Evolutionary conservation across 345 rosid genomes (phyloP).

Genomic region (Arabidopsis suecica): DNA sequence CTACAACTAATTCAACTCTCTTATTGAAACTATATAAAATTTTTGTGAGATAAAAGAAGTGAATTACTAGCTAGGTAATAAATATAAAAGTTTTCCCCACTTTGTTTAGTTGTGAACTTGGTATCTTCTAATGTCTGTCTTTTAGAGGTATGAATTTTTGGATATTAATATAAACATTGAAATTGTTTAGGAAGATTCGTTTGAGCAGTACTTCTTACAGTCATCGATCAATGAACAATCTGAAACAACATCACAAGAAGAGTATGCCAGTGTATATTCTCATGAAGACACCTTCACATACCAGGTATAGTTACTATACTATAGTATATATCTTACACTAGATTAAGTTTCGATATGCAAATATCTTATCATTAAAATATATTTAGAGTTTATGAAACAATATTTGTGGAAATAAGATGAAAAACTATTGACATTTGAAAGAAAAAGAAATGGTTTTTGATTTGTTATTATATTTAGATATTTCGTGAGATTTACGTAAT

Average conservation of each 20-base stretch:
- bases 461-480: neutral
- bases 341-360: neutral
- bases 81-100: neutral
- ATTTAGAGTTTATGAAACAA: neutral
- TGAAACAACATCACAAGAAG: neutral
- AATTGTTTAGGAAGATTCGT: slow-evolving; percentile 5
- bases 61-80: neutral
- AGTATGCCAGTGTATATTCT: neutral
- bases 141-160: neutral
- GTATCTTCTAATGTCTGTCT: neutral
- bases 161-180: neutral
- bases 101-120: too few relatives aligned
- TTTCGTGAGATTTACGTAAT: neutral
- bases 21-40: too few relatives aligned
- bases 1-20: neutral
- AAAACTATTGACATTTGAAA: neutral
- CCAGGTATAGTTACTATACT: slow-evolving; percentile 14
- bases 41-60: neutral
- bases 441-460: neutral
- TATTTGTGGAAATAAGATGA: neutral
- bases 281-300: neutral
- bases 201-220: neutral
- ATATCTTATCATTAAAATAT: neutral
- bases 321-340: neutral
- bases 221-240: neutral